phyloP scores from a whole-genome alignment of 2,329 filamentous ascomycete genomes.

The Massarina eburnea region DNA sequence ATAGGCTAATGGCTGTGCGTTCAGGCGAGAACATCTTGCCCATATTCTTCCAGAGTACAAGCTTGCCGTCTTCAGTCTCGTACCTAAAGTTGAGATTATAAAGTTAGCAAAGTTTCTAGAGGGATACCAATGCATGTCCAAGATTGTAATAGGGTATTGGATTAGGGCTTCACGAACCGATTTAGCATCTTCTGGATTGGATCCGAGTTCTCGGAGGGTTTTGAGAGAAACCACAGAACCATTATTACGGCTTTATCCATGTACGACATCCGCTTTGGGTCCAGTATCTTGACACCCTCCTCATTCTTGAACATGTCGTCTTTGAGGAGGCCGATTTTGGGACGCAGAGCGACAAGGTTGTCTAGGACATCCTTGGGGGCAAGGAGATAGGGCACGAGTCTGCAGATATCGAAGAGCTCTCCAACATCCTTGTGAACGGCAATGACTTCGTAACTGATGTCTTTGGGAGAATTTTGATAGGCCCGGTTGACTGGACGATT shows the following conservation, averaged over 20 bases:
- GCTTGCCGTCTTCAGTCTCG: neutral
- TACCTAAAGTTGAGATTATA: too few relatives aligned
- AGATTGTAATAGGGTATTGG: neutral
- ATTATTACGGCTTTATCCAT: neutral
- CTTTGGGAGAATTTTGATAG: neutral
- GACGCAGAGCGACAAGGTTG: neutral
- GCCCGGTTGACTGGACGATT: too few relatives aligned
- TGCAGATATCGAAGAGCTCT: conserved; percentile 3
- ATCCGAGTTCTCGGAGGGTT: neutral
- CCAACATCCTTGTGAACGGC: neutral
- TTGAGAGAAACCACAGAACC: neutral
- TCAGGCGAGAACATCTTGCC: neutral
- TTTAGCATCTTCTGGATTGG: neutral
- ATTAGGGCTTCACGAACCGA: neutral
- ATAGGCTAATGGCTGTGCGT: neutral
- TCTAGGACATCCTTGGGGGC: neutral
- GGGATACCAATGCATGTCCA: neutral
- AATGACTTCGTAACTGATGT: neutral
- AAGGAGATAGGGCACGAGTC: conserved; percentile 6
- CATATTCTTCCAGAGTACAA: neutral
- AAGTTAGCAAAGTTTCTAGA: neutral
- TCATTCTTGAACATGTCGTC: neutral
- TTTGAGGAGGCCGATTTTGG: neutral
- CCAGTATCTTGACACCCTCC: neutral
- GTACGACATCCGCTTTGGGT: neutral